Evolutionary conservation across 2,329 filamentous ascomycete species (phyloP).

Genomic region (Penicillium hesseltinei): DNA sequence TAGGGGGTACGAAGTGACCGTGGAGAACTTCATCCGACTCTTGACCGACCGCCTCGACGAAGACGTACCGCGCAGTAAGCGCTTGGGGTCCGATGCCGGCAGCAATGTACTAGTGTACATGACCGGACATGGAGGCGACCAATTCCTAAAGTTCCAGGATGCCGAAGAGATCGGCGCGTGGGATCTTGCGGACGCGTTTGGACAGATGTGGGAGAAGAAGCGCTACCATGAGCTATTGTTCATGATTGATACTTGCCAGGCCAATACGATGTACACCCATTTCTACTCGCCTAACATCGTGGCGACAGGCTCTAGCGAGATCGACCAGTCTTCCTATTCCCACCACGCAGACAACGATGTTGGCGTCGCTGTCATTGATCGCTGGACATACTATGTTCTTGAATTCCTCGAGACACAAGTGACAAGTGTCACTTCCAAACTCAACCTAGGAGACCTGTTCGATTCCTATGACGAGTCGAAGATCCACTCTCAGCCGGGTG

Average conservation of each 20-base stretch:
- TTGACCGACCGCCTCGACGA: slow-evolving; percentile 92
- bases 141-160: slow-evolving; percentile 98
- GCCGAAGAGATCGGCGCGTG: slow-evolving; percentile 96
- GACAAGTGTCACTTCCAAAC: slow-evolving; percentile 78
- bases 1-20: slow-evolving; percentile 94
- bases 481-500: slow-evolving; percentile 88
- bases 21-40: slow-evolving; percentile 96
- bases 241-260: slow-evolving; percentile 99
- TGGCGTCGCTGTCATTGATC: slow-evolving; percentile 95
- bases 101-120: slow-evolving; percentile 99
- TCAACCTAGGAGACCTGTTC: slow-evolving; percentile 89
- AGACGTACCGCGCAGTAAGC: slow-evolving; percentile 92
- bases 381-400: slow-evolving; percentile 97
- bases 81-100: slow-evolving; percentile 87
- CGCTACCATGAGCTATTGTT: slow-evolving; percentile 97
- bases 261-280: slow-evolving; percentile 98
- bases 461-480: slow-evolving; percentile 94
- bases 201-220: slow-evolving; percentile 99
- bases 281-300: slow-evolving; percentile 98
- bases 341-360: slow-evolving; percentile 98
- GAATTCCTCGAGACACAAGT: slow-evolving; percentile 94
- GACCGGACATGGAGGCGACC: slow-evolving; percentile 96
- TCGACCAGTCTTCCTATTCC: slow-evolving; percentile 94
- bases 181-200: slow-evolving; percentile 93
- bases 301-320: slow-evolving; percentile 91